Evolutionary conservation across 192 early-diverging fungal genomes (phyloP).

Genomic region (Geosiphon pyriformis): DNA sequence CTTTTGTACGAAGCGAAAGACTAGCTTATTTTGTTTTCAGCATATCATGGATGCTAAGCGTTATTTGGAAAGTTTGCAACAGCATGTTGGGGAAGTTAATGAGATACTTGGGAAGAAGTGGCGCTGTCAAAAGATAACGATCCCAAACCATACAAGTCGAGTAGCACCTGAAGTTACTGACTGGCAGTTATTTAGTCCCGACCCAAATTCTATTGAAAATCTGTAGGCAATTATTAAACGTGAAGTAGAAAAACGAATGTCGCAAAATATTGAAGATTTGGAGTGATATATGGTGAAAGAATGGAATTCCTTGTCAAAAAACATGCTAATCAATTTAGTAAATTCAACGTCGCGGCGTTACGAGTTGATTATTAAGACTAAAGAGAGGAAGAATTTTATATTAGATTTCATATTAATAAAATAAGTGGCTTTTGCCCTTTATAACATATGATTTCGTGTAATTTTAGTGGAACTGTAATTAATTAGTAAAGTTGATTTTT

Average conservation of each 20-base stretch:
- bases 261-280: constrained; percentile 2
- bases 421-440: neutral
- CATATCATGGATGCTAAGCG: neutral
- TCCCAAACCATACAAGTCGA: neutral
- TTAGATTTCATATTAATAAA: constrained; percentile 14
- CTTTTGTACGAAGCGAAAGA: neutral
- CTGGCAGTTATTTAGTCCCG: neutral
- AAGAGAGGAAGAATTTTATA: neutral
- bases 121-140: neutral
- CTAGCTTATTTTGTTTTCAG: neutral
- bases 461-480: too few species aligned
- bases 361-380: neutral
- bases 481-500: too few species aligned
- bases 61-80: neutral
- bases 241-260: constrained; percentile 10
- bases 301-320: neutral
- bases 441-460: too few species aligned
- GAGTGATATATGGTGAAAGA: neutral
- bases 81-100: neutral
- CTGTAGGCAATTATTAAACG: neutral
- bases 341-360: neutral
- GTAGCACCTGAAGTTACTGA: neutral
- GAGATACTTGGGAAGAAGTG: neutral
- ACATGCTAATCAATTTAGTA: neutral
- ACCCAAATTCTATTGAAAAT: constrained; percentile 4